Base-by-base conservation (phyloP, 164 flowering plant genomes). In the Stephania yunnanensis region DNA sequence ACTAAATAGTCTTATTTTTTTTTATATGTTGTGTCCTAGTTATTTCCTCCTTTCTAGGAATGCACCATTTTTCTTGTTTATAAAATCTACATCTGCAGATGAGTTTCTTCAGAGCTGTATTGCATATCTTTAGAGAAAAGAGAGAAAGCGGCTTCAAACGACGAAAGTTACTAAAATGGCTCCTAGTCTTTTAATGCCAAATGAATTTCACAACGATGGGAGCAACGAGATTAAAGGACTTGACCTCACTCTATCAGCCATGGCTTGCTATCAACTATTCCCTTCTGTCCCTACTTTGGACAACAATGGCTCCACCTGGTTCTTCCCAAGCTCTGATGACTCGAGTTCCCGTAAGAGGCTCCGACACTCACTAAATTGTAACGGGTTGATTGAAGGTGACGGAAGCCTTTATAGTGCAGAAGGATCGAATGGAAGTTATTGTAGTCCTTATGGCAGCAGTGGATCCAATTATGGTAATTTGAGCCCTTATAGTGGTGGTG, bases 321-420 rank as follows among this genome's bases (percentile, higher is more conserved):
- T 66, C 22, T 30, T 68, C 30, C 42, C 70, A 70, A 36, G 71
- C 64, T 46, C 77, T 46, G 79, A 68, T 48, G 72, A 67, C 52
- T 42, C 76, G 20, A 75, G 55, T 68, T 71, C 53, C 22, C 22
- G 46, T 46, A 80, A 80, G 71, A 77, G 80, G 80, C 45, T 61
- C 31, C 72, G 73, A 68, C 66, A 73, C 63, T 74, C 72, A 3
- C 31, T 42, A 0, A 79, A 80, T 45, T 2, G 66, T 6, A 68
- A 74, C 10, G 90, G 85, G 31, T 82, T 83, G 12, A 74, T 75
- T 11, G 81, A 76, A n/a, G 75, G 79, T 55, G 46, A 70, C 71
- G 67, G 71, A 31, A 63, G 68, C 46, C 45, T 73, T 25, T 74
- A 61, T 25, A 73, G 70, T 66, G 42, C 70, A 30, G 68, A 46